phyloP scores from a whole-genome alignment of 2,329 filamentous ascomycete genomes.

The Penicillium palitans region DNA sequence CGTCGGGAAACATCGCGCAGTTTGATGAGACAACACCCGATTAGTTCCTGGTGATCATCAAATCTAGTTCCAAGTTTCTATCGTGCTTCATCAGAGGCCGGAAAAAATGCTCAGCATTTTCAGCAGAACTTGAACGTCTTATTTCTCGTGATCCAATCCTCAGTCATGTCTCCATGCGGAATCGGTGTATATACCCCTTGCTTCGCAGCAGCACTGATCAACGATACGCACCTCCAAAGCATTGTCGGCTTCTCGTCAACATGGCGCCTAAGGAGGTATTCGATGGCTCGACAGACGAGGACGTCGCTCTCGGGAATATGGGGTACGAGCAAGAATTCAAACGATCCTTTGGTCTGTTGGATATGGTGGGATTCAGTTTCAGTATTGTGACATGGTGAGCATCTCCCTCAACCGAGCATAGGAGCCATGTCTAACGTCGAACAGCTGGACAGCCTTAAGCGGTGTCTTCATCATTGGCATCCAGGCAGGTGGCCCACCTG shows the following conservation, averaged over 20 bases:
- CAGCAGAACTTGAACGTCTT: neutral
- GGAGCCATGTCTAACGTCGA: neutral
- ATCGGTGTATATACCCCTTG: neutral
- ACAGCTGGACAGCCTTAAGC: constrained; percentile 54
- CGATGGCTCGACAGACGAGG: constrained; percentile 20
- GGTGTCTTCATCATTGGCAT: constrained; percentile 57
- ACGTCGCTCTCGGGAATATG: constrained; percentile 31
- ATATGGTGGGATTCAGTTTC: constrained; percentile 60
- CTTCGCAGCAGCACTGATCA: neutral
- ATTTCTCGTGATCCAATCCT: neutral
- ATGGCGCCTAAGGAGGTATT: constrained; percentile 12
- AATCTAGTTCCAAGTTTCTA: too few species aligned
- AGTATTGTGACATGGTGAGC: constrained; percentile 53
- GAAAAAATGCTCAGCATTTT: too few species aligned
- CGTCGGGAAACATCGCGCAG: too few species aligned
- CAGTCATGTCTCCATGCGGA: neutral
- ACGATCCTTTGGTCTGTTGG: constrained; percentile 53
- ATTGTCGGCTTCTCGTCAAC: neutral
- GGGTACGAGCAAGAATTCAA: constrained; percentile 51
- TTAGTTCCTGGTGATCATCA: too few species aligned
- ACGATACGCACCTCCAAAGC: neutral
- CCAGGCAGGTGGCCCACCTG: constrained; percentile 54
- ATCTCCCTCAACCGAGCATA: neutral
- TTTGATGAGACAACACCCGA: too few species aligned
- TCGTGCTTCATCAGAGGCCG: too few species aligned